Evolutionary conservation across 140 eudicot species (phyloP), one percentile per base, ranked within the genome.

Genomic region (Bidens hawaiensis): DNA sequence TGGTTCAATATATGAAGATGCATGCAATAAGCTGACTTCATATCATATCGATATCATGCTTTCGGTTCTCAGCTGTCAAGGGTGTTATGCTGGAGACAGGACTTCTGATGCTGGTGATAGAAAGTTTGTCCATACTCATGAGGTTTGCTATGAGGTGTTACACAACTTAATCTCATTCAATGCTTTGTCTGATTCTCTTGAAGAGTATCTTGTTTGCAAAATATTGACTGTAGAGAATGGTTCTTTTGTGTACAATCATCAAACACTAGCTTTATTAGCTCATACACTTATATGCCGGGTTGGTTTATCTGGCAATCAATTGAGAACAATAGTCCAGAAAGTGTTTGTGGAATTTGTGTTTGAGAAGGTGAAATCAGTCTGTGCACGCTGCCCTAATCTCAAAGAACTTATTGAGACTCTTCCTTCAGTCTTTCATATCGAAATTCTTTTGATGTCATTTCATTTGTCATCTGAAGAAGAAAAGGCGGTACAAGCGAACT

Each of bases 371-470:
- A 82, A 72, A 62, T 57, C 81, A 48, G 74, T 80, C 22, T 61
- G 77, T 62, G 51, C 73, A 62, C 68, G 66, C 24, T 52, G 75
- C 61, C 78, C 79, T 36, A 63, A 57, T 33, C 74, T 81, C 57
- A 75, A 83, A 63, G 96, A 88, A 46, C 60, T 85, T 76, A 75
- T 81, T 28, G 89, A 68, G 64, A 59, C 74, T 45, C 99, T 93
- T 58, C 99, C 99, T 23, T 88, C 96, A n/a, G 69, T 81, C 42
- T 83, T 88, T 65, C 95, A 93, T 80, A 81, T 93, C 22, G 99
- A 93, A 88, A 79, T 88, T 57, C 81, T 93, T 53, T 75, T 93
- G 27, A 77, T 88, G 81, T 85, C 96, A 11, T 93, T 88, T 67
- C 99, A 93, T 71, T 72, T 88, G 28, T 88, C 99, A 0, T 82